Conservation (phyloP, 495 filamentous ascomycete species). For the Cryomyces antarcticus region DNA sequence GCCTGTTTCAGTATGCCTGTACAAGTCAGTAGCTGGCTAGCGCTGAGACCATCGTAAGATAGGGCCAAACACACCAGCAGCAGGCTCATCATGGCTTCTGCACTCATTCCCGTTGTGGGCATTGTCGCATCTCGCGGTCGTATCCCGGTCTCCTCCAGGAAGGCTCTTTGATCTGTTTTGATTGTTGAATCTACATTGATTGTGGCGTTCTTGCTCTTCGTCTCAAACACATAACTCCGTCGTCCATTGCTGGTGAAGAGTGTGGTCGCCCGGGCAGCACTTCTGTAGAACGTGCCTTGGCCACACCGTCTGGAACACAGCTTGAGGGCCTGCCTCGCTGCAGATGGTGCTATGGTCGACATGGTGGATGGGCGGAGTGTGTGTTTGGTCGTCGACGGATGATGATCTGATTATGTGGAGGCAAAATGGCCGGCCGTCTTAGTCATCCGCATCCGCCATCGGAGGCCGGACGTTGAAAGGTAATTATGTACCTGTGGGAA, state of each 20-base stretch:
- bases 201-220: constrained; percentile 58
- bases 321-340: constrained; percentile 60
- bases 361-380: too few species aligned
- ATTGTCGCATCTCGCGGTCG: constrained; percentile 31
- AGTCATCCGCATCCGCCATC: too few species aligned
- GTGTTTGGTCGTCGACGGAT: too few species aligned
- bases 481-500: too few species aligned
- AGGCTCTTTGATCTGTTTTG: constrained; percentile 61
- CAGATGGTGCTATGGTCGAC: constrained; percentile 49
- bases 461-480: too few species aligned
- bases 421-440: too few species aligned
- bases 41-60: not conserved
- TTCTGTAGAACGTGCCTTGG: constrained; percentile 5
- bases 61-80: constrained; percentile 45
- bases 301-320: constrained; percentile 29
- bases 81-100: constrained; percentile 52
- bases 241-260: constrained; percentile 22
- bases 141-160: constrained; percentile 49
- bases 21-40: constrained; percentile 1
- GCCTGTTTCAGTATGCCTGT: constrained; percentile 74
- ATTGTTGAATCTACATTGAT: constrained; percentile 68
- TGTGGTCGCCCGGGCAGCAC: constrained; percentile 19
- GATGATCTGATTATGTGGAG: too few species aligned
- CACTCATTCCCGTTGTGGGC: constrained; percentile 36
- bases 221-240: constrained; percentile 67